Base-by-base conservation (phyloP, 768 basidiomycete species). In the Rhizopogon vesiculosus region DNA sequence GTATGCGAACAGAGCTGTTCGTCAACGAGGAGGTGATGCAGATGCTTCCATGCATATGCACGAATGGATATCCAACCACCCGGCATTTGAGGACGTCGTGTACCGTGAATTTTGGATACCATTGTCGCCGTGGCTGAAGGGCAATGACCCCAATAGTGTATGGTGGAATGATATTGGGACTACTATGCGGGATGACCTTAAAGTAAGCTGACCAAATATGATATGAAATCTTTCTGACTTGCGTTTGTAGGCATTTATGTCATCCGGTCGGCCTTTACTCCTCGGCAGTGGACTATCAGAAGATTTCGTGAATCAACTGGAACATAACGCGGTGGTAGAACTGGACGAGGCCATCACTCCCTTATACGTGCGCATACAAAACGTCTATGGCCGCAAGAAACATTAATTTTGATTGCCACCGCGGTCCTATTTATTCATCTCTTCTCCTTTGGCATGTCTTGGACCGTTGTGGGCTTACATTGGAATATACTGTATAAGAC, bases 71-170 rank as follows among this genome's bases (percentile, higher is more conserved):
- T 60, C 65, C 18, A 69, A 74, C 35, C 79, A 88, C 61, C 74
- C 77, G 5, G 69, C 73, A 7, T 86, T 87, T 51, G 85, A 87
- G 63, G 76, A 84, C 42, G 75, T 82, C 13, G 78, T 79, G 2
- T 78, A 78, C 60, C 69, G 76, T 42, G 80, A 85, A 22, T 83
- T 79, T 64, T 91, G 82, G 80, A 62, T 89, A 15, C 86, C 86
- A 7, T 74, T 78, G 8, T 80, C 81, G 7, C 78, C 84, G 5
- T 86, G 78, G 74, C 45, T 72, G 45, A 52, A 39, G 12, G 69
- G 69, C 15, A 55, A 39, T 13, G 59, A 69, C 43, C 52, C 60
- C 10, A 53, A 61, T 3, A 57, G 65, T 0, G 66, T 61, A n/a
- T 70, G 68, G 25, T 76, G 75, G 60, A 75, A 77, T 45, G 68